A percentile compares a stretch with the other conserved stretches of the same genome.
These are phyloP conservation scores for Xerocomus spinulosus DNA, from an alignment of 768 basidiomycete species.

Conservation along the genomic window DNA sequence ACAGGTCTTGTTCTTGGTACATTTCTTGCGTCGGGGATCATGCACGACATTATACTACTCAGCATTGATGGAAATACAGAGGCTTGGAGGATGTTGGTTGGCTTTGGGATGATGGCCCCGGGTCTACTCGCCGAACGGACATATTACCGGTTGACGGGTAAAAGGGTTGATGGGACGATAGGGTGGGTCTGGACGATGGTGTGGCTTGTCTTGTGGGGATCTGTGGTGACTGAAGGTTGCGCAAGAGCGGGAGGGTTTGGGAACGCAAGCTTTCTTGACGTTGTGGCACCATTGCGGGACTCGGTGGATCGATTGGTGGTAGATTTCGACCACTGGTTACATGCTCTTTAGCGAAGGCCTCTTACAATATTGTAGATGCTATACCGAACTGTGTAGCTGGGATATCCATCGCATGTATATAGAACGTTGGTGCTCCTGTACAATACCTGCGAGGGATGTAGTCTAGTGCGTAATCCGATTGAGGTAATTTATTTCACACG, in stretches of 20 bases:
- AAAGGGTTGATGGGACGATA: background rate
- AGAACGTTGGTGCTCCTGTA: no score
- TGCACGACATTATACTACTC: background rate
- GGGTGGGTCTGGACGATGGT: background rate
- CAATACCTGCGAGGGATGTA: no score
- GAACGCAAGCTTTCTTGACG: background rate
- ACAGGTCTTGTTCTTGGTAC: background rate
- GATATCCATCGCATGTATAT: no score
- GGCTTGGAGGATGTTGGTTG: background rate
- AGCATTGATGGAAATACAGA: slow-evolving; percentile 9
- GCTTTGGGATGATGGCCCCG: background rate
- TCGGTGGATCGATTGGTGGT: slow-evolving; percentile 9
- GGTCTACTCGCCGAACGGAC: background rate
- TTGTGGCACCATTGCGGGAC: background rate
- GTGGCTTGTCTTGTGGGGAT: background rate
- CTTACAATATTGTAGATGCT: background rate
- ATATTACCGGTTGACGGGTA: background rate
- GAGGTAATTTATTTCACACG: no score
- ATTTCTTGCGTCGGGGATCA: background rate
- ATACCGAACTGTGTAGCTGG: background rate
- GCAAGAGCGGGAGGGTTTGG: background rate
- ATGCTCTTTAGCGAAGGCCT: background rate
- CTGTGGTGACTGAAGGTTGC: background rate
- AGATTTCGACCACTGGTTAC: slow-evolving; percentile 15
- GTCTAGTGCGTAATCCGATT: no score